Evolutionary conservation across 139 green algal species (phyloP).

Genomic region (Asterochloris sp.): DNA sequence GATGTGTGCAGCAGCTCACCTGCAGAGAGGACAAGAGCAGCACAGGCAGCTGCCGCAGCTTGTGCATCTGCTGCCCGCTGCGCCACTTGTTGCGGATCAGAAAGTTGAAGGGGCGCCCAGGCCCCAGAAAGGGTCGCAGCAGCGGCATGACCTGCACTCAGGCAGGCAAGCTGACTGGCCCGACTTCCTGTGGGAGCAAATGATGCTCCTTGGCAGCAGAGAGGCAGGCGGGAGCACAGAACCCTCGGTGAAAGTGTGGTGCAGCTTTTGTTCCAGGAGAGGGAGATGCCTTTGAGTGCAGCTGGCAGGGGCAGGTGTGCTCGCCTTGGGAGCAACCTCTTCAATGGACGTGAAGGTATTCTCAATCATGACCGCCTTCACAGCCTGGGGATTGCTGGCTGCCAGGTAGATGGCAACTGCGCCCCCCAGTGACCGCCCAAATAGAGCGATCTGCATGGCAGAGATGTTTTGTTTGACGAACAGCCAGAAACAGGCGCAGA

Average conservation of each 20-base stretch:
- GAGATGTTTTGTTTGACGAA: not conserved
- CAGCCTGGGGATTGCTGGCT: constrained; percentile 48
- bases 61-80: constrained; percentile 49
- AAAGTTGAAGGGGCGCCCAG: constrained; percentile 67
- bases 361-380: constrained; percentile 70
- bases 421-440: constrained; percentile 80
- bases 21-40: constrained; percentile 68
- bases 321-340: constrained; percentile 50
- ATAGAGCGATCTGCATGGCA: constrained; percentile 56
- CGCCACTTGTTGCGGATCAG: constrained; percentile 87
- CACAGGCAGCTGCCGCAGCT: constrained; percentile 48
- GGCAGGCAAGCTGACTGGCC: too few species aligned
- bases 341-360: constrained; percentile 86
- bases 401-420: constrained; percentile 75
- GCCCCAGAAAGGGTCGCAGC: constrained; percentile 29
- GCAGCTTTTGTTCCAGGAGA: too few species aligned
- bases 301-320: not conserved
- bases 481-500: not conserved
- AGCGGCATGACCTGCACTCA: constrained; percentile 21
- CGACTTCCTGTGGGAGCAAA: too few species aligned
- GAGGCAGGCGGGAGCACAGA: too few species aligned
- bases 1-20: constrained; percentile 21
- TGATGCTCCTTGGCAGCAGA: too few species aligned
- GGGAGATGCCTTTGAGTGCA: too few species aligned
- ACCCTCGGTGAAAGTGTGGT: too few species aligned